These are phyloP conservation scores for Vigna hirtella DNA, from an alignment of 306 rosid genomes.

Conservation along the genomic window DNA sequence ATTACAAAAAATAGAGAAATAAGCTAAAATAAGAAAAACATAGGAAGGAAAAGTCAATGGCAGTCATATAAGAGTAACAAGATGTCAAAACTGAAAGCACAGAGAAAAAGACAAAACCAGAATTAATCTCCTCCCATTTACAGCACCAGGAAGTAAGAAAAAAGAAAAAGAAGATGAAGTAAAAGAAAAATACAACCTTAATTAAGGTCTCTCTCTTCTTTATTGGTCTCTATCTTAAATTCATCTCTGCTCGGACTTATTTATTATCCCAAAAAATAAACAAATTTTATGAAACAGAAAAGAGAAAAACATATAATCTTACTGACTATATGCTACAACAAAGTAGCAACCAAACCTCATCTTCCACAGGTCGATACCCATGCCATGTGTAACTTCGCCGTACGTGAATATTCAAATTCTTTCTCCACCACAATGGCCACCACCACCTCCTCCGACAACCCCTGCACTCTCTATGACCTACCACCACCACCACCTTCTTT, in stretches of 20 bases:
- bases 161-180: conserved; percentile 25
- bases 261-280: conserved; percentile 62
- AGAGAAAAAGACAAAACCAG: conserved; percentile 31
- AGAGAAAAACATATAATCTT: conserved; percentile 51
- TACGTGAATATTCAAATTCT: conserved; percentile 39
- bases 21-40: not conserved
- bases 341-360: conserved; percentile 33
- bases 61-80: conserved; percentile 2
- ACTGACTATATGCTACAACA: conserved; percentile 56
- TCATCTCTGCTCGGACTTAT: conserved; percentile 50
- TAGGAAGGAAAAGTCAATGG: not conserved
- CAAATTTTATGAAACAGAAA: conserved; percentile 53
- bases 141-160: conserved; percentile 46
- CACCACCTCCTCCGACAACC: conserved; percentile 46
- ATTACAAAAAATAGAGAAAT: not conserved
- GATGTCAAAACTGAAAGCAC: conserved; percentile 28
- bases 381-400: conserved; percentile 45
- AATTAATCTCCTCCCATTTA: conserved; percentile 55
- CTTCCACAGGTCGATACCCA: conserved; percentile 30
- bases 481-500: not conserved
- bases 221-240: conserved; percentile 44
- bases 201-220: conserved; percentile 43
- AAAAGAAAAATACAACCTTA: conserved; percentile 41
- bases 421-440: conserved; percentile 23
- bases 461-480: conserved; percentile 46